Base-by-base conservation (phyloP, 306 rosid species). In the Dalbergia oliveri region DNA sequence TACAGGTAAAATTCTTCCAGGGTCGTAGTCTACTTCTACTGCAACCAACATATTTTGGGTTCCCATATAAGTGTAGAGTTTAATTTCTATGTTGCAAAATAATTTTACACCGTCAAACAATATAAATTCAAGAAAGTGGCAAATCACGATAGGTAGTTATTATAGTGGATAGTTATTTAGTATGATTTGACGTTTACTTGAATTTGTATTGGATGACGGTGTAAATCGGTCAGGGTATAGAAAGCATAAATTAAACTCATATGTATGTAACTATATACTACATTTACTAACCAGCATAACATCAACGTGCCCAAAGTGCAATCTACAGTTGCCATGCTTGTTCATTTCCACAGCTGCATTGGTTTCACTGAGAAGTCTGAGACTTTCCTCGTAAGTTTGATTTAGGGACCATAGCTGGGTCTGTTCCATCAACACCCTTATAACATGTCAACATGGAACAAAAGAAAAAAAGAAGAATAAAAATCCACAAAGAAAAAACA, bases 301-400 rank as follows among this genome's bases (percentile, higher is more conserved):
- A 80, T 88, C 89, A 77, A 93, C 57, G 75, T 90, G 88, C 51
- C 85, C 84, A 69, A 93, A 88, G 78, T 91, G 89, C 89, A 95
- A 80, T 64, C 87, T 78, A 63, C 94, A 91, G 65, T 79, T 71
- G 15, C 99, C 94, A 39, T 91, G 99, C 83, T 90, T 95, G 84
- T 69, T 76, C 90, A 95, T 95, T 80, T 93, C 94, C 0, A 95
- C 93, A 3, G 97, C 97, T 0, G 99, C 97, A 73, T 93, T 91
- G 66, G 99, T 95, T 83, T 95, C 98, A 10, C 82, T 79, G 66
- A 95, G 82, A 85, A 95, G 98, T 61, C 85, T 83, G 71, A 91
- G 70, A 75, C 98, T 95, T 63, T 89, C 92, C 68, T 93, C 90
- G 51, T 84, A 95, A 2, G 91, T 91, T 80, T 82, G 90, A 79